A percentile compares a stretch with the other conserved stretches of the same genome.
These are phyloP conservation scores for Coniferiporia sulphurascens DNA, from an alignment of 1,284 basidiomycete genomes.

Conservation along the genomic window DNA sequence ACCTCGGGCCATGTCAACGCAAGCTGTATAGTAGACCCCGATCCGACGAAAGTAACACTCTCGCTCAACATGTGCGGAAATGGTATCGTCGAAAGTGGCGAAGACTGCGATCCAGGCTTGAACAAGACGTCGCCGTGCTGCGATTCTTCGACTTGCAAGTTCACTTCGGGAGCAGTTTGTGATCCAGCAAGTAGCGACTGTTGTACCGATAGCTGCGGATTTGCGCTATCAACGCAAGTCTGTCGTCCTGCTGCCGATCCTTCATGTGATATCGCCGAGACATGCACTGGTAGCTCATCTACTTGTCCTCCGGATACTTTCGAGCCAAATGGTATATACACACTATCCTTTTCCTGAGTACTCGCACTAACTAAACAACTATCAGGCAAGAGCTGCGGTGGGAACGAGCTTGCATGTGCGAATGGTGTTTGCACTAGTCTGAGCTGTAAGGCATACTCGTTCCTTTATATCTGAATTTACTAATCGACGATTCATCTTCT, in stretches of 20 bases:
- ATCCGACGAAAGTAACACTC: slow-evolving; percentile 40
- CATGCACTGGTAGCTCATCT: slow-evolving; percentile 72
- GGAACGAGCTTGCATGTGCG: slow-evolving; percentile 67
- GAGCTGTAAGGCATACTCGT: slow-evolving; percentile 45
- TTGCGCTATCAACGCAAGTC: slow-evolving; percentile 60
- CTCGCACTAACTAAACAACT: slow-evolving; percentile 8
- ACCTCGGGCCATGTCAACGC: slow-evolving; percentile 43
- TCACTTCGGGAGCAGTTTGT: slow-evolving; percentile 68
- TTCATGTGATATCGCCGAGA: slow-evolving; percentile 74
- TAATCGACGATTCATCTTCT: slow-evolving; percentile 6
- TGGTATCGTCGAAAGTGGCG: slow-evolving; percentile 70
- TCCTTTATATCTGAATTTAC: slow-evolving; percentile 10
- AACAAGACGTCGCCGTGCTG: slow-evolving; percentile 68
- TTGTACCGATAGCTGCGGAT: slow-evolving; percentile 69
- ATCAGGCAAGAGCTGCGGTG: slow-evolving; percentile 59
- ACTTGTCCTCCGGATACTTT: slow-evolving; percentile 70
- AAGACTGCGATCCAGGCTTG: slow-evolving; percentile 86
- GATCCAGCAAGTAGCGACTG: slow-evolving; percentile 77
- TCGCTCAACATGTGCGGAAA: slow-evolving; percentile 76
- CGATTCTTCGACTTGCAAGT: slow-evolving; percentile 75
- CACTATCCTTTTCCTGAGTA: background rate
- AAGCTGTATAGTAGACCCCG: slow-evolving; percentile 59
- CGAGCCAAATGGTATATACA: slow-evolving; percentile 57
- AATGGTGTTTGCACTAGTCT: slow-evolving; percentile 80
- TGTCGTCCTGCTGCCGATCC: slow-evolving; percentile 70